phyloP scores from a whole-genome alignment of 2,329 filamentous ascomycete genomes.

The Colletotrichum truncatum region DNA sequence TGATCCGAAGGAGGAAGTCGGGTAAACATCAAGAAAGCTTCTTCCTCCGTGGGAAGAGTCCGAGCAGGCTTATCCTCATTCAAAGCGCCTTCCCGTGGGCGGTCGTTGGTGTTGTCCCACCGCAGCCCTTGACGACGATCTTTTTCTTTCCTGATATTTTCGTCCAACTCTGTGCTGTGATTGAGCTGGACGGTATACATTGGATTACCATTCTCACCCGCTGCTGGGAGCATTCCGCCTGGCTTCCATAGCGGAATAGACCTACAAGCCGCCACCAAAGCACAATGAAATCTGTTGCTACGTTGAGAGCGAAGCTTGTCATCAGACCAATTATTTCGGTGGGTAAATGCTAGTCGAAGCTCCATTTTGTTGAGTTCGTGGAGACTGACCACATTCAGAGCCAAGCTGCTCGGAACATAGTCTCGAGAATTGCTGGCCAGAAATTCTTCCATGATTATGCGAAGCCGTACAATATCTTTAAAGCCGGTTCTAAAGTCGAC shows the following conservation, averaged over 20 bases:
- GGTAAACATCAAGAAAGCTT: conserved; percentile 1
- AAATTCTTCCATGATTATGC: conserved; percentile 70
- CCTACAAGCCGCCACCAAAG: conserved; percentile 73
- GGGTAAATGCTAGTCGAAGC: conserved; percentile 67
- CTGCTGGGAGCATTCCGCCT: conserved; percentile 7
- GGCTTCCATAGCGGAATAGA: conserved; percentile 69
- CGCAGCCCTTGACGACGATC: conserved; percentile 23
- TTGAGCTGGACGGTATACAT: conserved; percentile 27
- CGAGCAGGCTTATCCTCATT: not conserved
- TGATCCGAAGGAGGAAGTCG: not conserved
- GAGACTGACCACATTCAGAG: conserved; percentile 71
- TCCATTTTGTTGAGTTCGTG: conserved; percentile 41
- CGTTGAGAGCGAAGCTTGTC: conserved; percentile 74
- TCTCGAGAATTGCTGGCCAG: conserved; percentile 67
- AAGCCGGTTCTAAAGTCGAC: conserved; percentile 77
- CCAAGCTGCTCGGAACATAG: conserved; percentile 70
- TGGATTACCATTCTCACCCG: conserved; percentile 30
- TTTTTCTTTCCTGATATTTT: conserved; percentile 30
- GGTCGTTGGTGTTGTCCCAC: conserved; percentile 11
- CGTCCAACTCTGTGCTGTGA: not conserved
- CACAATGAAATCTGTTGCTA: conserved; percentile 79
- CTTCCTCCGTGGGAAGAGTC: conserved; percentile 4
- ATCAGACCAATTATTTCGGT: conserved; percentile 80
- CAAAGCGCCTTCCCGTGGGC: not conserved
- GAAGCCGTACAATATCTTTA: conserved; percentile 72